Conservation (phyloP, 257 asterid species). For the Solanum medicagineum region DNA sequence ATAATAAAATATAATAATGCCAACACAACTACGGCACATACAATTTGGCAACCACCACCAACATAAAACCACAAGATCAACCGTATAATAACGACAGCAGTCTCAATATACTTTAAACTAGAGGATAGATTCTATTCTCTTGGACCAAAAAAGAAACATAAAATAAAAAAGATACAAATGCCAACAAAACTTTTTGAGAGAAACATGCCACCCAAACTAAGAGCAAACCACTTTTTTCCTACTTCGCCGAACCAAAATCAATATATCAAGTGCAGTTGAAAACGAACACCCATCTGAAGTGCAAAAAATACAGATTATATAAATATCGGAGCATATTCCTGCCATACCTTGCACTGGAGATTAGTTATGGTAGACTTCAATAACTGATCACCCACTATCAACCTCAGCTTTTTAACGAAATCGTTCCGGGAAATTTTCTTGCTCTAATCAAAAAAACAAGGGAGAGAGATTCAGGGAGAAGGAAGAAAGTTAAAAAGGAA, state of each 20-base stretch:
- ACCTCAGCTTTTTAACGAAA: conserved; percentile 21
- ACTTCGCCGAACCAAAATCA: neutral
- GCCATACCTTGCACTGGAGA: conserved; percentile 18
- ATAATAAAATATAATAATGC: neutral
- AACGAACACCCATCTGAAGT: neutral
- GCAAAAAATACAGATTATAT: neutral
- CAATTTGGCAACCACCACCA: neutral
- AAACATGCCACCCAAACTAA: neutral
- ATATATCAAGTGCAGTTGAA: neutral
- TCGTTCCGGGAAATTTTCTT: conserved; percentile 18
- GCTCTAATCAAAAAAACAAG: conserved; percentile 3
- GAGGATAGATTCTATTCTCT: neutral
- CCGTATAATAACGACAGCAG: neutral
- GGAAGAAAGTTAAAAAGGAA: neutral
- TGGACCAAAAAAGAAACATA: neutral
- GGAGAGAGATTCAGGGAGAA: neutral
- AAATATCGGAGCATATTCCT: neutral
- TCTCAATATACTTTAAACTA: neutral
- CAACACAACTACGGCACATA: neutral
- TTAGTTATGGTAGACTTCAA: conserved; percentile 16
- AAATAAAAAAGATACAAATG: neutral
- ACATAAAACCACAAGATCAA: neutral
- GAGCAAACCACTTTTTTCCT: neutral
- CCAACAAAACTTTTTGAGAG: neutral
- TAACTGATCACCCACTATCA: conserved; percentile 21